Conservation (phyloP, 495 filamentous ascomycete species). For the Haplographium delicatum region DNA sequence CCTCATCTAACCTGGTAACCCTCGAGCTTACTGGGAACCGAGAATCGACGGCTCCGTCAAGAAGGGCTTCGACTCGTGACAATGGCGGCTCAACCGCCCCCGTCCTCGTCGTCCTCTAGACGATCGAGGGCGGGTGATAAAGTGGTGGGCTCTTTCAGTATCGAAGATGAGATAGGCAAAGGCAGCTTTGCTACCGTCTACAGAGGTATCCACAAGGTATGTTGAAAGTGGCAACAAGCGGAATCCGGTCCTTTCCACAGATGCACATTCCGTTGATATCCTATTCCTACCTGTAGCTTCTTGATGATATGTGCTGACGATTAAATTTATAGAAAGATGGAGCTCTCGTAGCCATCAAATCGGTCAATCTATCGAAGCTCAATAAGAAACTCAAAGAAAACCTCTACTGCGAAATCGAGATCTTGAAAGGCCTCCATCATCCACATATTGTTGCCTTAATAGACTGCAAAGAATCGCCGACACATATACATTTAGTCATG, state of each 20-base stretch:
- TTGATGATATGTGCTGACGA: slow-evolving; percentile 35
- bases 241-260: background rate
- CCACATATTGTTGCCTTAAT: slow-evolving; percentile 96
- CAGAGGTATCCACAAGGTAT: slow-evolving; percentile 75
- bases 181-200: slow-evolving; percentile 96
- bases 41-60: background rate
- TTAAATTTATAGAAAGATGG: slow-evolving; percentile 43
- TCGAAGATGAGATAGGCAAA: slow-evolving; percentile 82
- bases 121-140: slow-evolving; percentile 49
- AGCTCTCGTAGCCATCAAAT: slow-evolving; percentile 87
- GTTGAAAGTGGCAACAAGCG: slow-evolving; percentile 29
- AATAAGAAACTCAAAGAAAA: slow-evolving; percentile 96
- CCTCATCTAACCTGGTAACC: slow-evolving; percentile 42
- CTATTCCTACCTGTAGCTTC: slow-evolving; percentile 1
- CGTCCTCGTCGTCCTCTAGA: slow-evolving; percentile 36
- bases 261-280: slow-evolving; percentile 7
- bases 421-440: slow-evolving; percentile 85
- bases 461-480: slow-evolving; percentile 79
- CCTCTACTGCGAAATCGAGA: slow-evolving; percentile 89
- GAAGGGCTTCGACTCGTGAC: background rate
- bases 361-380: slow-evolving; percentile 80
- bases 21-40: slow-evolving; percentile 16
- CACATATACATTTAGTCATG: slow-evolving; percentile 95
- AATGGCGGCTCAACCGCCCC: slow-evolving; percentile 37
- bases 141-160: slow-evolving; percentile 69